A percentile compares a stretch with the other conserved stretches of the same genome.
Evolutionary conservation across 257 asterid genomes (phyloP).

Genomic region (Solanum neorickii): DNA sequence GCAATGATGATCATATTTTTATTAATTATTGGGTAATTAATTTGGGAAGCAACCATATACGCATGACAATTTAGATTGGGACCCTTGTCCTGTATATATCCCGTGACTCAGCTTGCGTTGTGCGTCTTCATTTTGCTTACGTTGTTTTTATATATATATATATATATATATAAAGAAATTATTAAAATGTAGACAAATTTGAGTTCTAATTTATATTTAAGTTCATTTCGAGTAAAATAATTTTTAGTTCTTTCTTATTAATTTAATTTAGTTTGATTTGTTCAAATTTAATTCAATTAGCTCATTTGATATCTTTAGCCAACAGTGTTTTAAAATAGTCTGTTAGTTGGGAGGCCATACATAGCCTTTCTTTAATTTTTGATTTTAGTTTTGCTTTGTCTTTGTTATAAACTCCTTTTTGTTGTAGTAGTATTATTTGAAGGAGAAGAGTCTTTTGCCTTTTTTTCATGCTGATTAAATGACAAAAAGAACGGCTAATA

Average conservation of each 20-base stretch:
- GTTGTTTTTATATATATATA: neutral
- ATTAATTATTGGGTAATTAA: neutral
- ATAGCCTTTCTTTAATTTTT: neutral
- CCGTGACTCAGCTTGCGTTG: neutral
- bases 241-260: neutral
- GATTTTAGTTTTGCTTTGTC: neutral
- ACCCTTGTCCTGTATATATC: neutral
- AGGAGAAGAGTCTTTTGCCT: neutral
- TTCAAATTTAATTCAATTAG: neutral
- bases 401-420: neutral
- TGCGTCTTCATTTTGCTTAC: neutral
- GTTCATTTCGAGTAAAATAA: no score
- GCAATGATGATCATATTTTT: neutral
- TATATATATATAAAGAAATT: neutral
- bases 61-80: neutral
- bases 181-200: neutral
- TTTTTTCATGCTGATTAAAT: neutral
- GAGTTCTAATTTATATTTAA: neutral
- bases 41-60: neutral
- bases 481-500: neutral
- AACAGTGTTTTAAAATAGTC: neutral
- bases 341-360: neutral
- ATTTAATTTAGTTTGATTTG: no score
- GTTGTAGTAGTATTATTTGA: neutral
- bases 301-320: neutral